These are phyloP conservation scores for Catunica adiposa DNA, from an alignment of 2,329 filamentous ascomycete genomes.

Conservation along the genomic window DNA sequence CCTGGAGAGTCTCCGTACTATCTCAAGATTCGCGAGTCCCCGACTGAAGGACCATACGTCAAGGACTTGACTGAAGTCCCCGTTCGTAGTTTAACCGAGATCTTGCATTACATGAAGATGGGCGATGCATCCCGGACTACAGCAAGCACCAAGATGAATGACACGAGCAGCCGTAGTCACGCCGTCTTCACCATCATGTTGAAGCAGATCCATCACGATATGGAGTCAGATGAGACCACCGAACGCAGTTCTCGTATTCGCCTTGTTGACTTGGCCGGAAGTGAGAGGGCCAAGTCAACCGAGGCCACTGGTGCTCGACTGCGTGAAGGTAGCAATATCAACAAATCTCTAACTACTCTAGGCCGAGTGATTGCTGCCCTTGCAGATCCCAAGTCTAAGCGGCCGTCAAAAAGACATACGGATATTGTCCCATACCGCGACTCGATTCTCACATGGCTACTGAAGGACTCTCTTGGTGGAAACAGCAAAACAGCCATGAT, in stretches of 20 bases:
- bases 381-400: slow-evolving; percentile 39
- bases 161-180: slow-evolving; percentile 89
- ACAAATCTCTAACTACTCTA: slow-evolving; percentile 91
- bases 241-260: slow-evolving; percentile 88
- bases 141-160: slow-evolving; percentile 98
- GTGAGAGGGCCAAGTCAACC: slow-evolving; percentile 85
- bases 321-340: slow-evolving; percentile 94
- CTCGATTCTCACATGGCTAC: slow-evolving; percentile 65
- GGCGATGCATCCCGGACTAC: slow-evolving; percentile 78
- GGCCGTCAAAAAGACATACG: slow-evolving; percentile 34
- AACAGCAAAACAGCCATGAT: slow-evolving; percentile 99
- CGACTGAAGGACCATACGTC: slow-evolving; percentile 87
- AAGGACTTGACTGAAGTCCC: slow-evolving; percentile 91
- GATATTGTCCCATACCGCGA: slow-evolving; percentile 82
- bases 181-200: slow-evolving; percentile 96
- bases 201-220: slow-evolving; percentile 94
- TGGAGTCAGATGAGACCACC: slow-evolving; percentile 94
- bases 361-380: slow-evolving; percentile 91
- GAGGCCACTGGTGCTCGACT: slow-evolving; percentile 85
- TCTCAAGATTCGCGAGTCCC: slow-evolving; percentile 92
- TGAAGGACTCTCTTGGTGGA: slow-evolving; percentile 89
- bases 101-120: slow-evolving; percentile 76
- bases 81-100: slow-evolving; percentile 71
- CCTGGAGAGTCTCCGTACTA: slow-evolving; percentile 67
- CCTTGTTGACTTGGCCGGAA: slow-evolving; percentile 85